Evolutionary conservation across 139 green algal species (phyloP).

Genomic region (Chlorella ohadii): DNA sequence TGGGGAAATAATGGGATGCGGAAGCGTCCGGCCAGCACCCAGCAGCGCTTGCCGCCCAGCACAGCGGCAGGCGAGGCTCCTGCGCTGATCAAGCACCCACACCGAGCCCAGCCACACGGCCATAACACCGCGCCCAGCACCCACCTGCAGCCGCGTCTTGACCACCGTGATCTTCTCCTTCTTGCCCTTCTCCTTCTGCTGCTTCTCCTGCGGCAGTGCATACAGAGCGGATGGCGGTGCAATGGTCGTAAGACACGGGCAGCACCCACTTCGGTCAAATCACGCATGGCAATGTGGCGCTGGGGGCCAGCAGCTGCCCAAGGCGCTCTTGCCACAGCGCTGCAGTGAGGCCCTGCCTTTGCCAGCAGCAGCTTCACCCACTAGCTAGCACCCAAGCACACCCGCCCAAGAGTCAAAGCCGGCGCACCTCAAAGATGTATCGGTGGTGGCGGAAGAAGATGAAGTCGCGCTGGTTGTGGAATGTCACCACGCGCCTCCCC

Average conservation of each 20-base stretch:
- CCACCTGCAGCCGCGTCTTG: conserved; percentile 71
- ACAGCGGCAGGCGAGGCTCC: too few species aligned
- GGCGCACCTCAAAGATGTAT: conserved; percentile 86
- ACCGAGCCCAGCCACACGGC: neutral
- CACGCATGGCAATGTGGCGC: too few species aligned
- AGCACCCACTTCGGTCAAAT: too few species aligned
- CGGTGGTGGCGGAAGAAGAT: conserved; percentile 97
- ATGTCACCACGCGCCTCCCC: conserved; percentile 90
- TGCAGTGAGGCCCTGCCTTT: too few species aligned
- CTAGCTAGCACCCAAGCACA: too few species aligned
- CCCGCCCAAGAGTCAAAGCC: too few species aligned
- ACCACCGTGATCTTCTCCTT: conserved; percentile 69
- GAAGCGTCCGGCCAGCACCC: neutral
- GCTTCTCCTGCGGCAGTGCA: conserved; percentile 58
- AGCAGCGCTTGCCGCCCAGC: neutral
- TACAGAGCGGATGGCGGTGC: too few species aligned
- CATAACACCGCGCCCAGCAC: neutral
- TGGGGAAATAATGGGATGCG: too few species aligned
- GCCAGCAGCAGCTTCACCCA: too few species aligned
- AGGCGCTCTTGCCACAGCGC: too few species aligned
- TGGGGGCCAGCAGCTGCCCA: too few species aligned
- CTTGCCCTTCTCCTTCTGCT: conserved; percentile 55
- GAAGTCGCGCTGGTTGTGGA: conserved; percentile 99
- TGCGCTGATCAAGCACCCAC: neutral
- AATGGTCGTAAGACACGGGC: too few species aligned